Base-by-base conservation (phyloP, 768 basidiomycete species). In the Strobilomyces echinocephalus region DNA sequence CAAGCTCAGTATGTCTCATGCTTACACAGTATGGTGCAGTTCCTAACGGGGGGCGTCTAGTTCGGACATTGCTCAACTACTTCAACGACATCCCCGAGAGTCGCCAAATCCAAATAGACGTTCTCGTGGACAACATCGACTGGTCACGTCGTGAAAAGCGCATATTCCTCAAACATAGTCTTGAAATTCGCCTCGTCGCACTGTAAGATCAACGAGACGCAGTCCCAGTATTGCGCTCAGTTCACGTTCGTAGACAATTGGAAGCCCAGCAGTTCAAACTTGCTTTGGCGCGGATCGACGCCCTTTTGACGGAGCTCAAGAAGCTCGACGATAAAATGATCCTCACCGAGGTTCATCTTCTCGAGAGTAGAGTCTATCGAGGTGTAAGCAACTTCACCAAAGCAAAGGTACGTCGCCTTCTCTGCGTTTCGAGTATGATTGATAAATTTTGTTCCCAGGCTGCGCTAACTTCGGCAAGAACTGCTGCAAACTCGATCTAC, bases 271-370 rank as follows among this genome's bases (percentile, higher is more conserved):
- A 88, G 61, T 90, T 83, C 76, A 85, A 88, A 61, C 79, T 83
- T 0, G 93, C 95, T 0, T 77, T 97, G 14, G 63, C 79, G 0
- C 79, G 92, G 46, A 94, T 97, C 57, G 93, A 95, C 55, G 76
- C 78, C 0, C 81, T 99, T n/a, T 78, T 98, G 33, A 86, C 86
- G 2, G 97, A 98, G 70, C 81, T 99, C 18, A 93, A 90, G 71
- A 82, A 86, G 24, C 75, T 99, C 26, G 95, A 99, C 69, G 97
- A 98, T 74, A 98, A 98, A 77, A 88, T 95, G 82, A 90, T 98
- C 56, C 78, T 99, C 30, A 97, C 95, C 4, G 95, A 98, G 67
- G 94, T 98, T 0, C 94, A 95, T 63, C 79, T 99, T 9, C 80
- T 98, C 36, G 95, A 99, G 72, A 91, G 90, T 53, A 75, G 92